phyloP scores from a whole-genome alignment of 129 eudicot genomes.

The Mikania micrantha region DNA sequence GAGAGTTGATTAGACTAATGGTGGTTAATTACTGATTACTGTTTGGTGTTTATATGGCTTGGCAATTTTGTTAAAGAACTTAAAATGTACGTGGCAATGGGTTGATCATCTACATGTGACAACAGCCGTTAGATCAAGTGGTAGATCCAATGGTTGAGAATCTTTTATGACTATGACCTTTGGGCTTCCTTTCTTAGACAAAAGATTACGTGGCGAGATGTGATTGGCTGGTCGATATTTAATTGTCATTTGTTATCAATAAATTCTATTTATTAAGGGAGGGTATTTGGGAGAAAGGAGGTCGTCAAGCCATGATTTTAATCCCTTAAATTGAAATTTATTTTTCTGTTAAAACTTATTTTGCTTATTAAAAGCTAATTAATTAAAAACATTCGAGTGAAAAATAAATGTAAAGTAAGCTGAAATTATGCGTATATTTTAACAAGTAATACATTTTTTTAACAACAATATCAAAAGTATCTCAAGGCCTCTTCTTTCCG shows the following conservation, averaged over 20 bases:
- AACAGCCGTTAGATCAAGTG: conserved; percentile 28
- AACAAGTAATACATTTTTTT: no score
- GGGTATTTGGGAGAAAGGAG: conserved; percentile 28
- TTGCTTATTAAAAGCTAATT: neutral
- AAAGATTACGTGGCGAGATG: conserved; percentile 11
- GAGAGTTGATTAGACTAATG: conserved; percentile 14
- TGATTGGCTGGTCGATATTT: neutral
- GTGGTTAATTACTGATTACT: conserved; percentile 16
- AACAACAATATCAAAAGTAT: no score
- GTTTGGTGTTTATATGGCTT: conserved; percentile 12
- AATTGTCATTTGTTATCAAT: neutral
- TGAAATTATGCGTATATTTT: no score
- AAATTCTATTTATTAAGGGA: conserved; percentile 19
- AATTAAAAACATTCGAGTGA: neutral
- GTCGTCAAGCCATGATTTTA: conserved; percentile 28
- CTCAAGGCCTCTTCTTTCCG: no score
- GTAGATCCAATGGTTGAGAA: conserved; percentile 35
- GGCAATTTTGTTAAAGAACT: conserved; percentile 1
- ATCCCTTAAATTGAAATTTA: conserved; percentile 3
- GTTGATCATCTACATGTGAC: neutral
- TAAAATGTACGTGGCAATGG: conserved; percentile 15
- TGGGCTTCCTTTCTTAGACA: conserved; percentile 23
- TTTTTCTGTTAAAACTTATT: neutral
- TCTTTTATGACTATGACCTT: conserved; percentile 27
- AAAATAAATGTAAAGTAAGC: no score